phyloP scores from a whole-genome alignment of 2,329 filamentous ascomycete genomes.

The Cytospora mali region DNA sequence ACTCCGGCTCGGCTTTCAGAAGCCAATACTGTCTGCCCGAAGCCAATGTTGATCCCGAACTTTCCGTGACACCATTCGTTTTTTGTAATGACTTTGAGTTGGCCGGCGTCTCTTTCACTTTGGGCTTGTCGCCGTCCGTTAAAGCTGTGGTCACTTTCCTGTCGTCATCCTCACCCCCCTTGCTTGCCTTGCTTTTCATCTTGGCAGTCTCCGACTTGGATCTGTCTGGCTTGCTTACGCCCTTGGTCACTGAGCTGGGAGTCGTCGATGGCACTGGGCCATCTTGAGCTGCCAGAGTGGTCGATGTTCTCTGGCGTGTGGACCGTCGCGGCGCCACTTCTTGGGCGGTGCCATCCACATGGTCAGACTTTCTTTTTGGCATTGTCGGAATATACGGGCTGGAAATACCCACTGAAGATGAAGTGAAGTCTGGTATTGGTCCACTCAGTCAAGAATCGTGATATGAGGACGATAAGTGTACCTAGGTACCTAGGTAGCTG shows the following conservation, averaged over 20 bases:
- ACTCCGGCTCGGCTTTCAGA: constrained; percentile 86
- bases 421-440: background rate
- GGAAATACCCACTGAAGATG: background rate
- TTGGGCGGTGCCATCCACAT: background rate
- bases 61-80: background rate
- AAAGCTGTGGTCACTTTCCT: background rate
- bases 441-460: background rate
- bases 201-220: background rate
- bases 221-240: background rate
- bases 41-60: constrained; percentile 1
- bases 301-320: constrained; percentile 25
- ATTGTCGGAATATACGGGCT: background rate
- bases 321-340: constrained; percentile 24
- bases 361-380: constrained; percentile 23
- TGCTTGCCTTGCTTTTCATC: background rate
- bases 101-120: background rate
- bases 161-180: background rate
- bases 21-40: constrained; percentile 64
- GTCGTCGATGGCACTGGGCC: background rate
- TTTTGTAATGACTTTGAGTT: background rate
- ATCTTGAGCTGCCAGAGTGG: background rate
- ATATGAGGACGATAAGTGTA: no score
- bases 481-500: no score
- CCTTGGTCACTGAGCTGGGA: background rate
- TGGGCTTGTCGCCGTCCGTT: background rate